A percentile compares a stretch with the other conserved stretches of the same genome.
Evolutionary conservation across 164 flowering plant genomes (phyloP).

Genomic region (Vitis vinifera): ASM3070453v1 NC_081805.1:24110501-24111000

Average conservation of each 20-base stretch:
- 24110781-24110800: neutral
- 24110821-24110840: neutral
- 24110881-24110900: no score
- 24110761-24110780: slow-evolving; percentile 7
- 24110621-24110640: slow-evolving; percentile 3
- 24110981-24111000: no score
- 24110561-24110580: neutral
- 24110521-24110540: neutral
- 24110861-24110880: no score
- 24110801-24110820: neutral
- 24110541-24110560: neutral
- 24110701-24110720: neutral
- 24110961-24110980: no score
- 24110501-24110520: neutral
- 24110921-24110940: no score
- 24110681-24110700: slow-evolving; percentile 11
- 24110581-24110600: neutral
- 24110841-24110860: neutral
- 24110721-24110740: neutral
- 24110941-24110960: no score
- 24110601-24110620: no score
- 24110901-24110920: no score
- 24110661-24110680: neutral
- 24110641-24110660: slow-evolving; percentile 1
- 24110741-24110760: neutral